Percentiles rank a stretch among this genome's conserved stretches.
Evolutionary conservation across 352 stramenopile species (phyloP).

Genomic region (Phytophthora syringae): DNA sequence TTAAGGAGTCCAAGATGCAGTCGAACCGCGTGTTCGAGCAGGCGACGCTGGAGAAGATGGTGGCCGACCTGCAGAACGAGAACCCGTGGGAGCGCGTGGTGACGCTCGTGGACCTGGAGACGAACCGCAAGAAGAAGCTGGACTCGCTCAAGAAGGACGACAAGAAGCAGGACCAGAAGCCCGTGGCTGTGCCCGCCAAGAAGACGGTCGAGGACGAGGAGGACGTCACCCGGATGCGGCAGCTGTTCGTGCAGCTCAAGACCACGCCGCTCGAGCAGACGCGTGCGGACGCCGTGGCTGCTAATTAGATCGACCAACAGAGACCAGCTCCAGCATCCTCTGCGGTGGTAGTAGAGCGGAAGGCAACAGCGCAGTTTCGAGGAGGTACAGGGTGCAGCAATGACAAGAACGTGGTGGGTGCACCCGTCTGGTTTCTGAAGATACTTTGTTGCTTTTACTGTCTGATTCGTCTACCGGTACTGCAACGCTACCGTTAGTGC

Average conservation of each 20-base stretch:
- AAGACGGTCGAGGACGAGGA: conserved; percentile 76
- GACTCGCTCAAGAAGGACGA: conserved; percentile 55
- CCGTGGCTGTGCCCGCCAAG: conserved; percentile 47
- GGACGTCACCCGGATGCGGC: conserved; percentile 93
- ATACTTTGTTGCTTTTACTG: conserved; percentile 21
- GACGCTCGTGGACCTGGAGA: conserved; percentile 93
- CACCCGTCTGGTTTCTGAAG: conserved; percentile 26
- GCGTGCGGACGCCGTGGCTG: conserved; percentile 52
- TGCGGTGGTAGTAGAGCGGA: conserved; percentile 20
- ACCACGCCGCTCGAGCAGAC: conserved; percentile 89
- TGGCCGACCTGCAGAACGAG: conserved; percentile 93
- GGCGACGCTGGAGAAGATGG: conserved; percentile 94
- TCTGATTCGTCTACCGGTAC: neutral
- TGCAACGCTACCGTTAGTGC: neutral
- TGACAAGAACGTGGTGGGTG: conserved; percentile 8
- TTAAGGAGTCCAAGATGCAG: conserved; percentile 92
- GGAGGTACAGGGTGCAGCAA: conserved; percentile 8
- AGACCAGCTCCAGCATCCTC: conserved; percentile 16
- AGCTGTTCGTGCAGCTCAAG: conserved; percentile 95
- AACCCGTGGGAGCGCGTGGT: conserved; percentile 95
- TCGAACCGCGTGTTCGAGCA: conserved; percentile 94
- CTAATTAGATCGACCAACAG: conserved; percentile 44
- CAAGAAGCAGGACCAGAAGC: conserved; percentile 59
- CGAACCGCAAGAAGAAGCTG: conserved; percentile 76
- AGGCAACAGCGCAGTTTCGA: neutral